Evolutionary conservation across 1,139 yeast genomes (phyloP), one percentile per base, ranked within the genome.

Genomic region (Pichia sp.): DNA sequence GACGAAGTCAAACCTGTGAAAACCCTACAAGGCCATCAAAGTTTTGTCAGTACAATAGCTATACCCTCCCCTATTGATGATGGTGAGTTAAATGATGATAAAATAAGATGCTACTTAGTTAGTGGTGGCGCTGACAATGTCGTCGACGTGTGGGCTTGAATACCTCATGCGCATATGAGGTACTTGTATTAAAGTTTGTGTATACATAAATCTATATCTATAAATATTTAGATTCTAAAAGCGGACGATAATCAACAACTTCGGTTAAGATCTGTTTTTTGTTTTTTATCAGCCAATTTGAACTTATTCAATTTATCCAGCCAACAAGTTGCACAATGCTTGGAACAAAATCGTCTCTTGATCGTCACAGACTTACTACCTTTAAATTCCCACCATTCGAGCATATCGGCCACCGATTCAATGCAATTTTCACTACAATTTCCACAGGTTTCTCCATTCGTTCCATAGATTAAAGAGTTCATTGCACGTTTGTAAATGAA

Each of bases 1-100:
- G 63, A 65, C 2, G 67, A 66, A 8, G 74, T 77, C 1, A 72
- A 73, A 49, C 83, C 87, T 44, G 73, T 83, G 9, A 71, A 78
- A 51, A 78, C 81, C 0, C 71, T 88, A 16, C 71, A 69, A 36
- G 91, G 85, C 0, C 95, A 88, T 67, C 84, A 82, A 47, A 92
- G 89, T 45, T 89, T 90, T 66, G 78, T 90, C 10, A 85, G 83
- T 62, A 76, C 81, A 50, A 73, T 88, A 7, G 75, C 76, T 42
- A 85, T 89, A 80, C 91, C 90, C 0, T 65, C 75, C 1, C 75
- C 75, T 3, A 48, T 30, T 24, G 45, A 38, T n/a, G 29, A 27
- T 20, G 46, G 40, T 64, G 61, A 52, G 48, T 46, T 45, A 44
- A 49, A 42, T 52, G 59, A 78, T 60, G 61, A 68, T 33, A 73